Base-by-base conservation (phyloP, 805 yeast genomes). In the Pichia eremophila region DNA sequence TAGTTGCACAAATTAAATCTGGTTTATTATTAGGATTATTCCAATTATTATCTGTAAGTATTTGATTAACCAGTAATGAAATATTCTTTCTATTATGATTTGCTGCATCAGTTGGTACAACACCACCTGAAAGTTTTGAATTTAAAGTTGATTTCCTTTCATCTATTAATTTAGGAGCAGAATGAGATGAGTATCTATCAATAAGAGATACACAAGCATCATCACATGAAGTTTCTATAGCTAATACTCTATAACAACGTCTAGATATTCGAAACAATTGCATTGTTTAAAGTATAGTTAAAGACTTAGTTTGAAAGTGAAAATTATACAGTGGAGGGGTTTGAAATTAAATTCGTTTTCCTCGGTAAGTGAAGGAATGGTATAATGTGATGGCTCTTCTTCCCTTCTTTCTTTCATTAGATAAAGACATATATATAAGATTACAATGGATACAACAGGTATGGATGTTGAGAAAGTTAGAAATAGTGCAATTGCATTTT, bases 201-300 rank as follows among this genome's bases (percentile, higher is more conserved):
- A 90, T 60, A 8, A 91, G 66, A 0, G 96, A 85, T 2, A 89
- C 91, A 55, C 97, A 89, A 0, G 96, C 77, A 63, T 93, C 99
- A 64, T 93, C 99, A 61, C 99, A 93, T 0, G 96, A 87, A 0
- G 95, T 79, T 60, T 93, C 99, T 14, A 93, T 78, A 0, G 97
- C 93, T 22, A 93, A 67, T 0, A 90, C 93, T 40, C 71, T 72
- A 61, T 85, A 87, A 6, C 49, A 22, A 25, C 61, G 25, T n/a
- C 9, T 3, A 14, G 27, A 9, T 29, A 29, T 29, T 29, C 14
- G 32, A 12, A 29, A 22, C 25, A 19, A 19, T 4, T 19, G 22
- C 22, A 19, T 19, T 19, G 22, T 19, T 19, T 19, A 19, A n/a
- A n/a, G n/a, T n/a, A n/a, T n/a, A n/a, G n/a, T n/a, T n/a, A n/a